Evolutionary conservation across 1,284 basidiomycete genomes (phyloP).

Genomic region (Tilletia caries): DNA sequence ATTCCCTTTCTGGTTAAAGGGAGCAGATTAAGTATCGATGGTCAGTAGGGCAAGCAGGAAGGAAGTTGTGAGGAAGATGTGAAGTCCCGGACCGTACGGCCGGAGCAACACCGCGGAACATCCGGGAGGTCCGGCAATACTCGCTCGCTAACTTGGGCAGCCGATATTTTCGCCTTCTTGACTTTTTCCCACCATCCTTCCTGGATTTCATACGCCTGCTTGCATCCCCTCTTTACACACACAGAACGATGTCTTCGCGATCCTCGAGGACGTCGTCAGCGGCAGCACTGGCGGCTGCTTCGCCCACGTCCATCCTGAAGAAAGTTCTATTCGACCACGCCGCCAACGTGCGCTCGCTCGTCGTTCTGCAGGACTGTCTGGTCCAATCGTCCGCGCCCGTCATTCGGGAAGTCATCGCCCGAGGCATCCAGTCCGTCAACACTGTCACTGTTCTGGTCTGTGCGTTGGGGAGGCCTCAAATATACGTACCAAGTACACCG

Average conservation of each 20-base stretch:
- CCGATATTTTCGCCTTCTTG: no score
- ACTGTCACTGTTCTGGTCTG: slow-evolving; percentile 23
- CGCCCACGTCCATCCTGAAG: background rate
- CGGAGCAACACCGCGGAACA: no score
- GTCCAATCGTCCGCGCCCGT: slow-evolving; percentile 31
- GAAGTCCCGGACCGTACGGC: no score
- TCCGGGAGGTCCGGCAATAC: no score
- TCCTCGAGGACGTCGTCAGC: background rate
- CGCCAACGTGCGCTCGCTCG: slow-evolving; percentile 18
- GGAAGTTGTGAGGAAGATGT: no score
- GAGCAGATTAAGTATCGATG: no score
- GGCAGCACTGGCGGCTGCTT: background rate
- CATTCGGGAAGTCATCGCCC: slow-evolving; percentile 31
- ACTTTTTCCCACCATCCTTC: no score
- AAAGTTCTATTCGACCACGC: background rate
- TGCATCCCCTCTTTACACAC: no score
- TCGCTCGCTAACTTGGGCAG: no score
- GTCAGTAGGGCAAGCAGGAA: no score
- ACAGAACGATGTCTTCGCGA: background rate
- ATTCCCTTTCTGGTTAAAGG: background rate
- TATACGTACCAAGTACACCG: slow-evolving; percentile 25
- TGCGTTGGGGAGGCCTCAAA: slow-evolving; percentile 15
- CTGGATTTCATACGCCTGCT: no score
- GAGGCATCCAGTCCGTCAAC: slow-evolving; percentile 18
- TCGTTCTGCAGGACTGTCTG: slow-evolving; percentile 36